Evolutionary conservation across 1,284 basidiomycete species (phyloP).

Genomic region (Cutaneotrichosporon arboriforme): DNA sequence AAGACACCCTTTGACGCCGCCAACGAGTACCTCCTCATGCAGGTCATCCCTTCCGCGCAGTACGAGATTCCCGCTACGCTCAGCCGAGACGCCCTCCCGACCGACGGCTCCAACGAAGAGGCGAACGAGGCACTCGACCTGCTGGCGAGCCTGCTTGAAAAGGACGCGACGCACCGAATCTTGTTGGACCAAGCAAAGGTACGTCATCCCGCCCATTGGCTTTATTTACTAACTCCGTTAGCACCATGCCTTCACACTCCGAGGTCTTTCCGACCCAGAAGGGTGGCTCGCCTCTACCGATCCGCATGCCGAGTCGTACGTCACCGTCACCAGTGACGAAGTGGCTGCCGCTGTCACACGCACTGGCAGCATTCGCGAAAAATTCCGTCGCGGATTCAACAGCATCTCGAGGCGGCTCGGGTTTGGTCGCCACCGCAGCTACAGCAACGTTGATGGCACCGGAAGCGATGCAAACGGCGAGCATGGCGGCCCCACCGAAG

Average conservation of each 20-base stretch:
- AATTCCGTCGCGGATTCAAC: constrained; percentile 38
- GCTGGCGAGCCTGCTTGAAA: constrained; percentile 71
- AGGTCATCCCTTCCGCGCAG: constrained; percentile 72
- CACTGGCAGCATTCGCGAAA: constrained; percentile 34
- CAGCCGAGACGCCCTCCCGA: constrained; percentile 64
- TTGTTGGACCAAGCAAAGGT: constrained; percentile 75
- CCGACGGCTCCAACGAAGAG: constrained; percentile 47
- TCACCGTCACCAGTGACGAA: constrained; percentile 73
- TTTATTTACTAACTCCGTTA: background rate
- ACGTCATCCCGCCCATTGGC: background rate
- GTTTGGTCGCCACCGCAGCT: constrained; percentile 25
- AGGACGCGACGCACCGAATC: constrained; percentile 72
- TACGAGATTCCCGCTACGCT: constrained; percentile 67
- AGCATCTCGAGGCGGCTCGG: constrained; percentile 32
- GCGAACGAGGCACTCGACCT: constrained; percentile 62
- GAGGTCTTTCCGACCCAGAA: constrained; percentile 63
- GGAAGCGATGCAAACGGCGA: constrained; percentile 19
- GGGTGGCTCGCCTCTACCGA: constrained; percentile 77
- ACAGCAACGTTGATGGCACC: constrained; percentile 34
- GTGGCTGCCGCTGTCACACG: constrained; percentile 64
- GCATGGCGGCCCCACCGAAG: constrained; percentile 2
- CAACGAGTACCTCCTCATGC: constrained; percentile 76
- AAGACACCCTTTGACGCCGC: constrained; percentile 63
- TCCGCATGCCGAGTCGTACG: constrained; percentile 56
- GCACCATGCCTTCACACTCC: constrained; percentile 68